Percentiles rank a stretch among this genome's conserved stretches.
phyloP scores from a whole-genome alignment of 371 early-diverging fungal species.

The Lichtheimia ramosa region DNA sequence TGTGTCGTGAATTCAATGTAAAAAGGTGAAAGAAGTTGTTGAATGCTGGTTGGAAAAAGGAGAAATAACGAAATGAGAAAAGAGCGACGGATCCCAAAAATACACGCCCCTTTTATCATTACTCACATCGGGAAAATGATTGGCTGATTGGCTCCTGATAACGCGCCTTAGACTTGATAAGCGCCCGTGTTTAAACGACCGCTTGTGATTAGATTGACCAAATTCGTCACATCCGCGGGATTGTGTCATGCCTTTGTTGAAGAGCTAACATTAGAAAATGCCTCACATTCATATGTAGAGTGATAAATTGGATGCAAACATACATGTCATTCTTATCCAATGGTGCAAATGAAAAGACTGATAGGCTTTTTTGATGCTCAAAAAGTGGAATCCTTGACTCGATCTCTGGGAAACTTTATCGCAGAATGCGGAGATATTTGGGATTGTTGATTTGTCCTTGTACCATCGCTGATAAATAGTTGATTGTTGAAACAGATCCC shows the following conservation, averaged over 20 bases:
- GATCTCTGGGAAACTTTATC: too few relatives aligned
- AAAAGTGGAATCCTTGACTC: too few relatives aligned
- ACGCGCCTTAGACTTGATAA: background rate
- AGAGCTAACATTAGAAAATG: too few relatives aligned
- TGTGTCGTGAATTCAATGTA: background rate
- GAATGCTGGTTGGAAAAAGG: background rate
- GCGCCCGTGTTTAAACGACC: background rate
- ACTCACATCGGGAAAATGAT: background rate
- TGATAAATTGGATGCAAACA: too few relatives aligned
- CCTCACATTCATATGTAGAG: too few relatives aligned
- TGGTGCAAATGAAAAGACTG: too few relatives aligned
- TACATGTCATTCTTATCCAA: too few relatives aligned
- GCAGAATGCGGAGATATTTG: too few relatives aligned
- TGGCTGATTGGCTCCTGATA: conserved; percentile 12
- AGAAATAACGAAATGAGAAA: conserved; percentile 5
- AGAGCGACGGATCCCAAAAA: conserved; percentile 2
- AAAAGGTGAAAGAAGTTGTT: background rate
- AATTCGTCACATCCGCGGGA: background rate
- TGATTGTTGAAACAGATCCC: too few relatives aligned
- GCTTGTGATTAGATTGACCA: background rate
- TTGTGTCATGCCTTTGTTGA: background rate
- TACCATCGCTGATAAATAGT: too few relatives aligned
- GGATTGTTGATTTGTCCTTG: too few relatives aligned
- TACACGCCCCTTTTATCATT: conserved; percentile 9
- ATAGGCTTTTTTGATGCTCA: too few relatives aligned